Evolutionary conservation across 768 basidiomycete genomes (phyloP).

Genomic region (Lactifluus rugatus): DNA sequence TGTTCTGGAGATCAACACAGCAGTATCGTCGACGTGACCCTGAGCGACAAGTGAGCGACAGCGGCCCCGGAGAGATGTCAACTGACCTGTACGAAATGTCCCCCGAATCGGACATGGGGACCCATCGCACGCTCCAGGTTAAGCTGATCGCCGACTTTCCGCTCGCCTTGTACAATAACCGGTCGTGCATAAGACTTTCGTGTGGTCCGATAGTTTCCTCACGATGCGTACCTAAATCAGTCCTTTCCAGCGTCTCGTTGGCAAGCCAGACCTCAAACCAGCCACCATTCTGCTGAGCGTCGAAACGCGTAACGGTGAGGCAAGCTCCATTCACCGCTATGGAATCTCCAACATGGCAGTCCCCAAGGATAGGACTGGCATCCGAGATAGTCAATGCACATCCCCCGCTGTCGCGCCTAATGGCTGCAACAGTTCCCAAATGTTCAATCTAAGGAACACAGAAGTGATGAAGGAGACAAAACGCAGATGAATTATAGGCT

Average conservation of each 20-base stretch:
- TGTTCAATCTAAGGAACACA: conserved; percentile 69
- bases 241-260: conserved; percentile 86
- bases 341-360: conserved; percentile 91
- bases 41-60: conserved; percentile 25
- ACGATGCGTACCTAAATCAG: conserved; percentile 65
- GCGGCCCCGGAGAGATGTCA: not conserved
- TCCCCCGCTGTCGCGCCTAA: conserved; percentile 58
- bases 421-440: conserved; percentile 60
- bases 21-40: conserved; percentile 93
- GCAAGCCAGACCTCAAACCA: conserved; percentile 94
- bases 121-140: conserved; percentile 96
- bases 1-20: conserved; percentile 52
- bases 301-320: conserved; percentile 84
- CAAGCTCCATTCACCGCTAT: conserved; percentile 78
- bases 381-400: conserved; percentile 75
- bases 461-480: not conserved
- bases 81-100: conserved; percentile 91
- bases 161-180: conserved; percentile 45
- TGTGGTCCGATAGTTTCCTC: not conserved
- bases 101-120: conserved; percentile 84
- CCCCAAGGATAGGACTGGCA: conserved; percentile 62
- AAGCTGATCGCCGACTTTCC: conserved; percentile 67
- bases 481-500: not conserved
- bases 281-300: conserved; percentile 48
- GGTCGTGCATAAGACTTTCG: not conserved